phyloP scores from a whole-genome alignment of 371 early-diverging fungal species.

The Mortierella sp. region DNA sequence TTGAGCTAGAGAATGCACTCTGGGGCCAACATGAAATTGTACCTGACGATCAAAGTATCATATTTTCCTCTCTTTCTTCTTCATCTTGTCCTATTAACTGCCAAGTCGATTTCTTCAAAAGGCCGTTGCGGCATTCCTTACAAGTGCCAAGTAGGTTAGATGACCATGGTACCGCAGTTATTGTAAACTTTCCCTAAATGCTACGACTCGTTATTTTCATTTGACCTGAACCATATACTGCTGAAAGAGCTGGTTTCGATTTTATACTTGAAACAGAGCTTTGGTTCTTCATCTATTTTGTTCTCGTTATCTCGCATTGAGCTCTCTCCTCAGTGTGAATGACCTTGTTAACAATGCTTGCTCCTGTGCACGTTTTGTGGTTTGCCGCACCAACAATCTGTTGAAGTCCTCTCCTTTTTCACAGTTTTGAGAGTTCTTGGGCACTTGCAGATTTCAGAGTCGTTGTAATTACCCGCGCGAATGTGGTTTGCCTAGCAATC shows the following conservation, averaged over 20 bases:
- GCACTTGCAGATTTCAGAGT: not conserved
- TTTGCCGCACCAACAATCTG: not conserved
- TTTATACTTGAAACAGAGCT: too few relatives aligned
- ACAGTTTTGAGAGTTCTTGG: not conserved
- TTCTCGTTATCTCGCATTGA: not conserved
- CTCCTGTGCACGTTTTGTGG: not conserved
- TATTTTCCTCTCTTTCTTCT: slow-evolving; percentile 1
- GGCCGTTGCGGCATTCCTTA: too few relatives aligned
- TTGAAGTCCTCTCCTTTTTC: not conserved
- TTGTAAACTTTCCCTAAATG: too few relatives aligned
- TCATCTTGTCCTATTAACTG: not conserved
- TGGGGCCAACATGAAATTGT: too few relatives aligned
- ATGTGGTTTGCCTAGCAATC: not conserved
- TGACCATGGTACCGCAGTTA: too few relatives aligned
- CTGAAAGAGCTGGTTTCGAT: too few relatives aligned
- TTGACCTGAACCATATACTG: too few relatives aligned
- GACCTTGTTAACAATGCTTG: not conserved
- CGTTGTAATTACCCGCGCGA: not conserved
- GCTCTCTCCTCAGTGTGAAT: slow-evolving; percentile 4
- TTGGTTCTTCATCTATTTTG: not conserved
- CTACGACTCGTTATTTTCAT: too few relatives aligned
- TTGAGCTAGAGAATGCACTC: not conserved
- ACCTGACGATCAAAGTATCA: not conserved
- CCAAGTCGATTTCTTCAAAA: too few relatives aligned
- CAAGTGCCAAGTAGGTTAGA: too few relatives aligned